Evolutionary conservation across 2,329 filamentous ascomycete genomes (phyloP).

Genomic region (Monosporascus ibericus): DNA sequence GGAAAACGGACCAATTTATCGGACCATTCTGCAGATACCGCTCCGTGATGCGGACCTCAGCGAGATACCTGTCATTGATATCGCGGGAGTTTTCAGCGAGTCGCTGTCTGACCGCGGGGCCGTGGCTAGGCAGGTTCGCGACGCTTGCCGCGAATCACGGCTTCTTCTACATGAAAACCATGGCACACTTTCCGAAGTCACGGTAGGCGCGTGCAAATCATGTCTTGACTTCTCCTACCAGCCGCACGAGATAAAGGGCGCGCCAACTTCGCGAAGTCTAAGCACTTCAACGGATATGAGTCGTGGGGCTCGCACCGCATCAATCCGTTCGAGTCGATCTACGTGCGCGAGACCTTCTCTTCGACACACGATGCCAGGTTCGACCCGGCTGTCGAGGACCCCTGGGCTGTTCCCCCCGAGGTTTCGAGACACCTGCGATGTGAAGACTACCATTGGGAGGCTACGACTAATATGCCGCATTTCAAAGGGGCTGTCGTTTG

Average conservation of each 20-base stretch:
- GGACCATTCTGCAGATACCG: conserved; percentile 15
- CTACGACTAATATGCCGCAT: conserved; percentile 15
- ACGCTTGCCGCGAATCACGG: conserved; percentile 33
- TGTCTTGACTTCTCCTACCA: conserved; percentile 20
- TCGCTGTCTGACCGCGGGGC: conserved; percentile 27
- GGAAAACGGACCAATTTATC: conserved; percentile 18
- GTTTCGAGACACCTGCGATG: conserved; percentile 10
- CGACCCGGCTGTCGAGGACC: conserved; percentile 21
- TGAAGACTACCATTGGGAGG: conserved; percentile 8
- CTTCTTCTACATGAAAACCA: conserved; percentile 38
- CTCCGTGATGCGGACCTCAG: conserved; percentile 16
- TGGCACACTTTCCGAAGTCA: conserved; percentile 22
- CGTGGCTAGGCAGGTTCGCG: conserved; percentile 33
- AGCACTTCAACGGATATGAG: conserved; percentile 33
- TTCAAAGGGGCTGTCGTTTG: conserved; percentile 26
- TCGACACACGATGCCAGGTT: conserved; percentile 26
- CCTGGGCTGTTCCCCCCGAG: conserved; percentile 19
- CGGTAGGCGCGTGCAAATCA: conserved; percentile 17
- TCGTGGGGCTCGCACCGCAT: conserved; percentile 23
- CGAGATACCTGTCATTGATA: conserved; percentile 37
- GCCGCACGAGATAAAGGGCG: conserved; percentile 14
- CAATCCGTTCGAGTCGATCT: conserved; percentile 18
- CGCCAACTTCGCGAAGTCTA: conserved; percentile 30
- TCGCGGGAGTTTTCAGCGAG: conserved; percentile 32
- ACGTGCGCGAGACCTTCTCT: conserved; percentile 29